These are phyloP conservation scores for Sarcodon aspratus DNA, from an alignment of 768 basidiomycete genomes.

Conservation along the genomic window DNA sequence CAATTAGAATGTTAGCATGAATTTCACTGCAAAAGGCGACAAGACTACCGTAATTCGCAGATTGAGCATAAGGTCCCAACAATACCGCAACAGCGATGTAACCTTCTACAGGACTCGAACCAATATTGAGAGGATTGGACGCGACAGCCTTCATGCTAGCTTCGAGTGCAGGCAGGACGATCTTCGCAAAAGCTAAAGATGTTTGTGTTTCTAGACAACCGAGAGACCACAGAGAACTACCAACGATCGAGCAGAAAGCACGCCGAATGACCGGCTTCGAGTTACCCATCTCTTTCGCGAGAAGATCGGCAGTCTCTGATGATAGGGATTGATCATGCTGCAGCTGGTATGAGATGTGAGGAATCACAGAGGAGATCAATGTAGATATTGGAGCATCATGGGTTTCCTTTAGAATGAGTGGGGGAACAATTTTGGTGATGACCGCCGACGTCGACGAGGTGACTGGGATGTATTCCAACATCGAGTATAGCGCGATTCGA, in stretches of 20 bases:
- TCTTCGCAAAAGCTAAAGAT: slow-evolving; percentile 39
- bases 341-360: slow-evolving; percentile 51
- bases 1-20: neutral
- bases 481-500: slow-evolving; percentile 67
- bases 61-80: slow-evolving; percentile 45
- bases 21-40: slow-evolving; percentile 6
- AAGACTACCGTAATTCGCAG: slow-evolving; percentile 41
- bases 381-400: slow-evolving; percentile 53
- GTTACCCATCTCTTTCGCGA: slow-evolving; percentile 65
- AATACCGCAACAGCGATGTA: slow-evolving; percentile 67
- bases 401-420: slow-evolving; percentile 60
- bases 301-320: slow-evolving; percentile 29
- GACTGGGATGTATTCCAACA: slow-evolving; percentile 49
- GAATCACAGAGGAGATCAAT: slow-evolving; percentile 41
- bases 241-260: slow-evolving; percentile 53
- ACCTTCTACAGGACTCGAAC: slow-evolving; percentile 70
- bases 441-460: slow-evolving; percentile 36
- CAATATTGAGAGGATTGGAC: slow-evolving; percentile 43
- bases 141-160: slow-evolving; percentile 53
- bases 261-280: slow-evolving; percentile 52
- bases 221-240: slow-evolving; percentile 43
- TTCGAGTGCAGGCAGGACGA: slow-evolving; percentile 54
- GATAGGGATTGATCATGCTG: slow-evolving; percentile 28
- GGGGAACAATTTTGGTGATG: slow-evolving; percentile 28
- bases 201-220: slow-evolving; percentile 27